Evolutionary conservation across 352 stramenopile genomes (phyloP), one percentile per base, ranked within the genome.

Genomic region (Blastocystis sp.): DNA sequence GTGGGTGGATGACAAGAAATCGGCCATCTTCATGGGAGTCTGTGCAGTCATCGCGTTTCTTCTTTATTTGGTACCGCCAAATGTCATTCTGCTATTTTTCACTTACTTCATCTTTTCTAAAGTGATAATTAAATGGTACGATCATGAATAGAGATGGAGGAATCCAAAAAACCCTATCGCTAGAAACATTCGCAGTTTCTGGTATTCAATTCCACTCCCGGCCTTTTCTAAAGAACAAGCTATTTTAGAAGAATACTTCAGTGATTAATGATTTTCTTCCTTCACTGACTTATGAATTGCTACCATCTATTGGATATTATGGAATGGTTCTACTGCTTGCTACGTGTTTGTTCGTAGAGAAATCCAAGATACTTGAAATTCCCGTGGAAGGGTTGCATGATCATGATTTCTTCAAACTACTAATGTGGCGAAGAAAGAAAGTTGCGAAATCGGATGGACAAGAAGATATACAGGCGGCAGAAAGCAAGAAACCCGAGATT

Each of bases 381-480:
- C 61, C 32, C 61, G 43, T 73, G n/a, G 37, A 73, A 46, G 2
- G 2, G 9, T 46, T 46, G 39, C 39, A 46, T 46, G 39, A 46
- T 46, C 39, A 46, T 46, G 39, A 46, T 46, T 9, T 9, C 2
- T 2, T 9, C 39, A 61, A 32, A 61, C 54, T 61, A 61, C 12
- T 66, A 39, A 81, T 81, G 71, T 81, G 71, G 71, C 37, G 71
- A 61, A 29, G 71, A 63, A 81, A 81, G 71, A 81, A 81, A n/a
- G 1, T 27, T 27, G 14, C 49, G 29, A 43, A 49, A 16, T 29
- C 29, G 16, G 71, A 81, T 42, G 0, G 14, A 4, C 24, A 29
- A 29, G 42, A 24, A 1, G 39, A 63, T 65, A n/a, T 21, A 4
- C 21, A 46, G 32, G 24, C 61, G 43, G 24, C 24, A n/a, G 71